These are phyloP conservation scores for Cokeromyces recurvatus DNA, from an alignment of 371 early-diverging fungal species.

Conservation along the genomic window DNA sequence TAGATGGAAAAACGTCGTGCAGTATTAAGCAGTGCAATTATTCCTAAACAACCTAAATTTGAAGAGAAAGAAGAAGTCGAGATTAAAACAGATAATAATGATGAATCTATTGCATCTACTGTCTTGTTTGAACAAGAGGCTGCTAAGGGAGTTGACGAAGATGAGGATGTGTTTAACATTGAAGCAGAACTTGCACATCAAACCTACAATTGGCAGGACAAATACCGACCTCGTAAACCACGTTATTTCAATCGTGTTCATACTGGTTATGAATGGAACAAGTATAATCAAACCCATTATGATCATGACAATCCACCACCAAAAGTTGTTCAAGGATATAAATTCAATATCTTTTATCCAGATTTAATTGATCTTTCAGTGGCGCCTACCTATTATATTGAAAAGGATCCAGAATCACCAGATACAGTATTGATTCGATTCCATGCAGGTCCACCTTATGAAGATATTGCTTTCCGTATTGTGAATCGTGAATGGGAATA, in stretches of 20 bases:
- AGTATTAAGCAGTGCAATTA: constrained; percentile 54
- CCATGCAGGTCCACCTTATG: constrained; percentile 92
- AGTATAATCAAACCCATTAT: constrained; percentile 97
- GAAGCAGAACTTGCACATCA: constrained; percentile 68
- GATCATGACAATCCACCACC: constrained; percentile 96
- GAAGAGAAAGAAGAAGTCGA: constrained; percentile 17
- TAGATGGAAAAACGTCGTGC: constrained; percentile 56
- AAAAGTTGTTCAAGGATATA: constrained; percentile 96
- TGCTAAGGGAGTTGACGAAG: constrained; percentile 71
- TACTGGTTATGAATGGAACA: constrained; percentile 97
- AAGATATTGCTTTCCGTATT: constrained; percentile 93
- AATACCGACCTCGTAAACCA: constrained; percentile 93
- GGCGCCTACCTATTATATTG: constrained; percentile 86
- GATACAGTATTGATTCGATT: constrained; percentile 87
- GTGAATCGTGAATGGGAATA: constrained; percentile 96
- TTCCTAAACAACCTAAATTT: constrained; percentile 39
- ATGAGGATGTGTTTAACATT: constrained; percentile 77
- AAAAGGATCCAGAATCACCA: constrained; percentile 65
- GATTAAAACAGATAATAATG: constrained; percentile 15
- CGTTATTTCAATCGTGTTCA: constrained; percentile 93
- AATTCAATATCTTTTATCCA: constrained; percentile 95
- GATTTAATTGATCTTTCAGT: constrained; percentile 87
- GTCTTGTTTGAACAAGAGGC: constrained; percentile 67
- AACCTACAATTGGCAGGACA: constrained; percentile 83
- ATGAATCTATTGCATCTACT: constrained; percentile 36